Base-by-base conservation (phyloP, 345 rosid genomes). In the Tarenaya hassleriana region DNA sequence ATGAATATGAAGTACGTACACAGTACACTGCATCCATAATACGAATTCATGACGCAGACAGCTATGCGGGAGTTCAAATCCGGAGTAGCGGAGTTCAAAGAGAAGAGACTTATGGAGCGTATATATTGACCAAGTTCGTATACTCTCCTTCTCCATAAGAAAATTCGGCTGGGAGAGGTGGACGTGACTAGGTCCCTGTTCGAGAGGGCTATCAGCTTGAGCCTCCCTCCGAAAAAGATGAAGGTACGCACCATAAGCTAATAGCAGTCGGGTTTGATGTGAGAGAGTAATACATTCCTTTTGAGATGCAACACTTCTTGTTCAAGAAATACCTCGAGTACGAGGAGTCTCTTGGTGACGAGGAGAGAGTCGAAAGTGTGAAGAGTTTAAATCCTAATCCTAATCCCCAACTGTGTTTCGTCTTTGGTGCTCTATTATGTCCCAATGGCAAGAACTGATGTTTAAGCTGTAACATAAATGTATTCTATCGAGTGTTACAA, bases 51-150 rank as follows among this genome's bases (percentile, higher is more conserved):
- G 65, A 72, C 90, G 21, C 96, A 88, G 46, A 70, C 96, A 10
- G 95, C 96, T 32, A 79, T 85, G 39, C 84, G 76, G 12, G 94
- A 85, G 81, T 88, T 84, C 77, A 92, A 88, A 63, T 75, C 70
- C 12, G 96, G 96, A 62, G 75, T 77, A 61, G 84, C 98, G 0
- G 98, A 88, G 82, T 60, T 96, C 98, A 2, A 92, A 88, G 66
- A 72, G 95, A 76, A 92, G 88, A 18, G 98, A 92, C 71, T 66
- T 92, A 52, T 92, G 96, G 96, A 88, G 96, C 60, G 69, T 88
- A 55, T 92, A 92, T 68, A 85, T 92, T 38, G 98, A 92, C 72
- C 95, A 91, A 57, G 98, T 92, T 67, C 34, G 73, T 50, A 50
- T 44, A 20, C 41, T 40, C 54, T 1, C 4, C 45, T 34, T 34